phyloP scores from a whole-genome alignment of 2,329 filamentous ascomycete genomes.

The Phaeophleospora eucalypticola region DNA sequence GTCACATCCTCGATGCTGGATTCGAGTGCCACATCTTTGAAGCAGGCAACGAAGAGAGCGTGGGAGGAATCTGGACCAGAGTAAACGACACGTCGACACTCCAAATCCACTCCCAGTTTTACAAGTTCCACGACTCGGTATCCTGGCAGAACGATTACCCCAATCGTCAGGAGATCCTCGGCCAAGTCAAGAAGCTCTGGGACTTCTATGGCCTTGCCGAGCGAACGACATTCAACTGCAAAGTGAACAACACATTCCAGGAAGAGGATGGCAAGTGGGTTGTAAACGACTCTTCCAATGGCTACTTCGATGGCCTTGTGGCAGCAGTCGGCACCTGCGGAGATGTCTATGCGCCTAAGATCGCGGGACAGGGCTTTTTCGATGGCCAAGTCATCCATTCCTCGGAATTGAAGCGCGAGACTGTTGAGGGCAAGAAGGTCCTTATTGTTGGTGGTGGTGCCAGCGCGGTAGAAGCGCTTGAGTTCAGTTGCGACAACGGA shows the following conservation, averaged over 20 bases:
- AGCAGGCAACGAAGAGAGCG: slow-evolving; percentile 57
- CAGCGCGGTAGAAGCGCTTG: slow-evolving; percentile 75
- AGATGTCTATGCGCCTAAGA: slow-evolving; percentile 55
- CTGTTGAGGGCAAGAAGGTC: slow-evolving; percentile 70
- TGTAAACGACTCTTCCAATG: slow-evolving; percentile 66
- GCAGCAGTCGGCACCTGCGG: slow-evolving; percentile 77
- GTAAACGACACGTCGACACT: slow-evolving; percentile 73
- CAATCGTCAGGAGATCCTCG: slow-evolving; percentile 68
- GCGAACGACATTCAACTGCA: slow-evolving; percentile 66
- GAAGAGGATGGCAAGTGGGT: slow-evolving; percentile 69
- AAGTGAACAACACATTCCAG: slow-evolving; percentile 65
- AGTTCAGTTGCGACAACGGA: slow-evolving; percentile 66
- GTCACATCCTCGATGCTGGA: slow-evolving; percentile 78
- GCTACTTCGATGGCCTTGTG: slow-evolving; percentile 73
- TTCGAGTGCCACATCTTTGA: slow-evolving; percentile 80
- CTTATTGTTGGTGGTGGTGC: slow-evolving; percentile 76
- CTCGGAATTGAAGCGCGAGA: slow-evolving; percentile 67
- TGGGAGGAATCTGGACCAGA: slow-evolving; percentile 39
- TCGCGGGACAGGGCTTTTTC: slow-evolving; percentile 53
- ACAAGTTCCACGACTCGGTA: slow-evolving; percentile 77
- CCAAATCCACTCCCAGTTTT: slow-evolving; percentile 83
- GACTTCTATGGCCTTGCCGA: slow-evolving; percentile 66
- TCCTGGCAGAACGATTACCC: slow-evolving; percentile 72
- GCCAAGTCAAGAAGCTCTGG: slow-evolving; percentile 69
- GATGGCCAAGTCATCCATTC: slow-evolving; percentile 73